phyloP scores from a whole-genome alignment of 2,329 filamentous ascomycete species.

The Penicillium sp. region DNA sequence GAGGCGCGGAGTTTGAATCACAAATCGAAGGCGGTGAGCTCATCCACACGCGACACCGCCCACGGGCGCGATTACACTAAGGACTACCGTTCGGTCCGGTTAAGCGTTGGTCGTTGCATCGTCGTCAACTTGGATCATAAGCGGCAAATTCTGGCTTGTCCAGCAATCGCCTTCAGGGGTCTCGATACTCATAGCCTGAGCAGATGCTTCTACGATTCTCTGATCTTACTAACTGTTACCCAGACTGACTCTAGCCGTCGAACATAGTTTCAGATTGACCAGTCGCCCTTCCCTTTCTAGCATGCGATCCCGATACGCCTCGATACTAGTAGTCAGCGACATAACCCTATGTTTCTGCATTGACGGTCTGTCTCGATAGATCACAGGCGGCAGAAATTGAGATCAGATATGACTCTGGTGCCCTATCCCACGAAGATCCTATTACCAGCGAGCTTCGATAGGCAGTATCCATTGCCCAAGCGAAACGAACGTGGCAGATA shows the following conservation, averaged over 20 bases:
- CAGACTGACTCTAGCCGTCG: neutral
- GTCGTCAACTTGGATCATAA: neutral
- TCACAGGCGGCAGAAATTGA: neutral
- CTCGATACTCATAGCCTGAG: neutral
- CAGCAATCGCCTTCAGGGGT: neutral
- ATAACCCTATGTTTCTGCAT: neutral
- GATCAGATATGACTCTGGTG: neutral
- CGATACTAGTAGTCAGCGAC: neutral
- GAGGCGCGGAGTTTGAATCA: constrained; percentile 11
- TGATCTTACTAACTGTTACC: neutral
- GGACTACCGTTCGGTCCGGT: no score
- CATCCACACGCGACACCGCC: constrained; percentile 1
- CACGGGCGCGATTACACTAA: neutral
- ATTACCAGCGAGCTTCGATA: no score
- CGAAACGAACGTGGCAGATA: neutral
- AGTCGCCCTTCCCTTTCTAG: neutral
- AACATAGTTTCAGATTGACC: neutral
- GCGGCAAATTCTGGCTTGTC: neutral
- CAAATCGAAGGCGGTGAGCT: constrained; percentile 16
- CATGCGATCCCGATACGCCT: neutral
- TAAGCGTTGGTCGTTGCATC: no score
- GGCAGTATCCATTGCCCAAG: neutral
- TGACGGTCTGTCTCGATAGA: neutral
- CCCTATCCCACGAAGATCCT: neutral
- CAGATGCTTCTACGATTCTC: neutral